phyloP scores from a whole-genome alignment of 1,284 basidiomycete species.

The Pseudozyma hubeiensis region DNA sequence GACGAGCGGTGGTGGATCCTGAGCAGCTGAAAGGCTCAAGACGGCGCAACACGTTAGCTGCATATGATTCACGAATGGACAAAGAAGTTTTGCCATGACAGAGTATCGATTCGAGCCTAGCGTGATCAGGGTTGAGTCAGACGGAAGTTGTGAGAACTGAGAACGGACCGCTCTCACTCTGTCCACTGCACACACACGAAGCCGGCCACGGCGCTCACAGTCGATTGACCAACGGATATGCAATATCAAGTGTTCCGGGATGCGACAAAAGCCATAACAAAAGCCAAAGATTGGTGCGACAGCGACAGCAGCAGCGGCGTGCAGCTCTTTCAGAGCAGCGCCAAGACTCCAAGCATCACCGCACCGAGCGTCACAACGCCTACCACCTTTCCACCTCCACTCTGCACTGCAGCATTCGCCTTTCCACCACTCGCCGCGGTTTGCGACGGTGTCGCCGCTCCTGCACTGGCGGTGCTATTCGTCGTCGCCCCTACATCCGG shows the following conservation, averaged over 20 bases:
- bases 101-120: background rate
- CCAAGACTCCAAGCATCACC: background rate
- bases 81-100: background rate
- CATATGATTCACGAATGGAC: conserved; percentile 1
- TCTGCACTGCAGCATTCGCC: conserved; percentile 2
- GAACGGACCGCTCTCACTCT: no score
- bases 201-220: no score
- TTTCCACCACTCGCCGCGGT: background rate
- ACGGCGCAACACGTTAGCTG: background rate
- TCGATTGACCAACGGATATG: no score
- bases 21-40: background rate
- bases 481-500: conserved; percentile 10
- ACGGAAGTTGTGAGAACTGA: no score
- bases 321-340: no score
- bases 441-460: background rate
- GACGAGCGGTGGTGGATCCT: conserved; percentile 2
- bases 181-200: no score
- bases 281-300: no score
- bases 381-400: background rate
- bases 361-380: background rate
- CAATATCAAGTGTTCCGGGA: no score
- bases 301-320: no score
- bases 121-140: no score
- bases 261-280: no score
- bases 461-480: background rate